These are phyloP conservation scores for Paracoccidioides lutzii DNA, from an alignment of 2,329 filamentous ascomycete genomes.

Conservation along the genomic window DNA sequence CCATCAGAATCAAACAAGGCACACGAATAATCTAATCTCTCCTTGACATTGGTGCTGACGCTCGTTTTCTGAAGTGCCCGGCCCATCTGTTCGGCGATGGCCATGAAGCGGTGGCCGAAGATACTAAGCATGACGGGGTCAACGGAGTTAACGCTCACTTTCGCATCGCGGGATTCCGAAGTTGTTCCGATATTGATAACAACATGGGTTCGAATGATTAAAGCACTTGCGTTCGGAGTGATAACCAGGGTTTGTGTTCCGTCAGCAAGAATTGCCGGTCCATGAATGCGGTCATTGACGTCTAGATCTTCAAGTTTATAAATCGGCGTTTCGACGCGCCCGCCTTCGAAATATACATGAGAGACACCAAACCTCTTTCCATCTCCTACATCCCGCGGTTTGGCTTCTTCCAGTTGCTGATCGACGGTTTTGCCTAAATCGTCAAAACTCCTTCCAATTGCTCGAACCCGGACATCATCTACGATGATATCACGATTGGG, in stretches of 20 bases:
- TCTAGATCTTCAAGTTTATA: conserved; percentile 67
- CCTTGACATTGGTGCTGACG: conserved; percentile 67
- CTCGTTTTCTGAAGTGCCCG: conserved; percentile 66
- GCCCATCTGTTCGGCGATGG: conserved; percentile 76
- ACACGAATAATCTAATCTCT: conserved; percentile 64
- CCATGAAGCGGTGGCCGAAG: conserved; percentile 74
- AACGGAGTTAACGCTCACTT: conserved; percentile 40
- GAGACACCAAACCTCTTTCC: conserved; percentile 53
- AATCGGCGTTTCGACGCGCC: conserved; percentile 62
- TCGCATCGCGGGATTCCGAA: conserved; percentile 34
- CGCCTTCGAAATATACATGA: conserved; percentile 73
- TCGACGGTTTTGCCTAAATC: conserved; percentile 72
- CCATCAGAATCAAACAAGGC: conserved; percentile 61
- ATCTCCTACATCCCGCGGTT: conserved; percentile 44
- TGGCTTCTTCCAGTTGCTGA: conserved; percentile 61
- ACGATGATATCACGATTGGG: conserved; percentile 77
- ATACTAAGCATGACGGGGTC: conserved; percentile 68
- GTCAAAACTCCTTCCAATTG: conserved; percentile 78
- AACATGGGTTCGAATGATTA: conserved; percentile 71
- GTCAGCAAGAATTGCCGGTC: conserved; percentile 73
- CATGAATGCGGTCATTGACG: conserved; percentile 58
- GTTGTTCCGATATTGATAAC: conserved; percentile 63
- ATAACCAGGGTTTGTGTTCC: conserved; percentile 68
- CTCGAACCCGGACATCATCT: conserved; percentile 76
- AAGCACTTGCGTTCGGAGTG: conserved; percentile 56